phyloP scores from a whole-genome alignment of 2,329 filamentous ascomycete genomes.

The Ophiostoma sp. region DNA sequence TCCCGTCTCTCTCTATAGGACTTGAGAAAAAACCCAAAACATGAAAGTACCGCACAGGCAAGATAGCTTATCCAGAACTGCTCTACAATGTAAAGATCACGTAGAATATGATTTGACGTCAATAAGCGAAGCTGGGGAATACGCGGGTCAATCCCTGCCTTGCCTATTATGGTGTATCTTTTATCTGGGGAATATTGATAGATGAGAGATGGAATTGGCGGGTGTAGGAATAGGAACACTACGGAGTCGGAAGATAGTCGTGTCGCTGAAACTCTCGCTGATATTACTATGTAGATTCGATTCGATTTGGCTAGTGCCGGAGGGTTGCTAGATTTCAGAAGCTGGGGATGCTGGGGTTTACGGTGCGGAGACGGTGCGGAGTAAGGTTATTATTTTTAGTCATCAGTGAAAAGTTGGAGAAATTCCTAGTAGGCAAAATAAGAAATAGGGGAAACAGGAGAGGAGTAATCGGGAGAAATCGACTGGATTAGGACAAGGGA shows the following conservation, averaged over 20 bases:
- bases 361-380: background rate
- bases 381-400: background rate
- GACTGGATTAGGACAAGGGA: background rate
- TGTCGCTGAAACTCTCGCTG: background rate
- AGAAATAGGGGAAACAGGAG: background rate
- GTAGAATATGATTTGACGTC: background rate
- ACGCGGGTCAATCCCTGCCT: background rate
- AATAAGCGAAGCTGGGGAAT: background rate
- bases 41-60: too few species aligned
- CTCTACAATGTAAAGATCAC: background rate
- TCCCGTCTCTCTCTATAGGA: background rate
- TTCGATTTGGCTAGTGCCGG: background rate
- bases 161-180: background rate
- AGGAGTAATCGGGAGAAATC: background rate
- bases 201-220: too few species aligned
- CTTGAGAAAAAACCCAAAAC: too few species aligned
- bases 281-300: background rate
- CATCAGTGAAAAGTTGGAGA: background rate
- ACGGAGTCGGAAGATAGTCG: background rate
- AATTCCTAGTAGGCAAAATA: background rate
- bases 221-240: too few species aligned
- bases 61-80: background rate
- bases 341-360: background rate
- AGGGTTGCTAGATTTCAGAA: background rate
- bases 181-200: too few species aligned